Evolutionary conservation across 768 basidiomycete genomes (phyloP), one percentile per base, ranked within the genome.

Genomic region (Paxillus involutus): DNA sequence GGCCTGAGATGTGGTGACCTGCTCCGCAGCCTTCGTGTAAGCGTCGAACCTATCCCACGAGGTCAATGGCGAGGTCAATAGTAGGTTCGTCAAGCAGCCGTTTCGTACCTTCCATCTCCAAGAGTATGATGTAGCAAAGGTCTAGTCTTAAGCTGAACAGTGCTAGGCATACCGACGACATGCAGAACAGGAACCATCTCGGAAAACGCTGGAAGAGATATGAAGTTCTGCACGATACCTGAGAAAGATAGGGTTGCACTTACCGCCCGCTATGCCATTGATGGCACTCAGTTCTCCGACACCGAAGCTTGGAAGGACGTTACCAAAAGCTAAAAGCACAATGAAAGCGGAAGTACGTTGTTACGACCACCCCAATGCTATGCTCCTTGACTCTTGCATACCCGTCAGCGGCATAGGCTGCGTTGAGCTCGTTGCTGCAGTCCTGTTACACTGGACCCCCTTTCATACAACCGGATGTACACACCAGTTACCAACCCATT

Each of bases 271-370:
- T 56, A 94, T 82, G 40, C 90, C 89, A 61, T 92, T 91, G 35
- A 89, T 84, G 4, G 94, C 93, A 39, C 87, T 89, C 42, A 96
- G 73, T 68, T 97, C 94, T 14, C 94, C 94, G n/a, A 97, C 94
- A 51, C 94, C 94, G 59, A 94, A 96, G 2, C 87, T 89, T 49
- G 6, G 17, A 8, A 1, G 17, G 43, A 45, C 12, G 35, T 37
- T 53, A 19, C 59, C 48, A 37, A 51, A 17, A 19, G 49, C 12
- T 29, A 26, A 26, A 33, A 5, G 36, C 2, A 17, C 4, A 32
- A 13, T 7, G 8, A 13, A 24, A 12, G 16, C 3, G 19, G 0
- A 63, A 75, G n/a, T 61, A 88, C 86, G 89, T 97, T 11, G 94
- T 96, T 32, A 81, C 70, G 5, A 94, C 70, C 8, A 84, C 90